Conservation (phyloP, 257 asterid species). For the Solanum clarkiae region DNA sequence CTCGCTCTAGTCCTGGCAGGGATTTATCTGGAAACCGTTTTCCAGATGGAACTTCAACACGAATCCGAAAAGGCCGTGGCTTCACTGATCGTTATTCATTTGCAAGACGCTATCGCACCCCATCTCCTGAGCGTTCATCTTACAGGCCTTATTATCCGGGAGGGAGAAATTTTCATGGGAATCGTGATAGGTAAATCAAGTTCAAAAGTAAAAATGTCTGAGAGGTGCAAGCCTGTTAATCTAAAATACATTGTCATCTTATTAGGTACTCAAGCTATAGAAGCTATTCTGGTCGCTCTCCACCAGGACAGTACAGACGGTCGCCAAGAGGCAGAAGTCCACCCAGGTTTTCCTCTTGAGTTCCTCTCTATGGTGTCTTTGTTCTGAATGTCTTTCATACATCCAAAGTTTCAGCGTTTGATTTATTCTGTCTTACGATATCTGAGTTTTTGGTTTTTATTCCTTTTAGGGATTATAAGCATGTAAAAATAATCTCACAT, state of each 20-base stretch:
- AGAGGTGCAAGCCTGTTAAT: neutral
- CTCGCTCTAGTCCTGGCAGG: conserved; percentile 26
- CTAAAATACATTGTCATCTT: neutral
- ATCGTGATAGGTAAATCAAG: conserved; percentile 51
- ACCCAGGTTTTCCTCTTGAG: conserved; percentile 46
- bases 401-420: neutral
- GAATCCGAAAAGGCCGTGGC: conserved; percentile 94
- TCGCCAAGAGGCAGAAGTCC: conserved; percentile 88
- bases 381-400: neutral
- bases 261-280: conserved; percentile 66
- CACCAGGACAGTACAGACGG: conserved; percentile 47
- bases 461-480: neutral
- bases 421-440: neutral
- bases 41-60: conserved; percentile 71
- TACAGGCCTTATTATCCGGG: conserved; percentile 55
- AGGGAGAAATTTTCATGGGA: conserved; percentile 62
- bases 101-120: conserved; percentile 92
- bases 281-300: conserved; percentile 49
- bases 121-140: conserved; percentile 70
- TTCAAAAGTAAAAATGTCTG: neutral
- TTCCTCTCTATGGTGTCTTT: neutral
- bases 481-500: neutral
- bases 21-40: conserved; percentile 45
- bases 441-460: neutral
- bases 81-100: conserved; percentile 72